Base-by-base conservation (phyloP, 78 protist species). In the Dictyostelium purpureum region DNA sequence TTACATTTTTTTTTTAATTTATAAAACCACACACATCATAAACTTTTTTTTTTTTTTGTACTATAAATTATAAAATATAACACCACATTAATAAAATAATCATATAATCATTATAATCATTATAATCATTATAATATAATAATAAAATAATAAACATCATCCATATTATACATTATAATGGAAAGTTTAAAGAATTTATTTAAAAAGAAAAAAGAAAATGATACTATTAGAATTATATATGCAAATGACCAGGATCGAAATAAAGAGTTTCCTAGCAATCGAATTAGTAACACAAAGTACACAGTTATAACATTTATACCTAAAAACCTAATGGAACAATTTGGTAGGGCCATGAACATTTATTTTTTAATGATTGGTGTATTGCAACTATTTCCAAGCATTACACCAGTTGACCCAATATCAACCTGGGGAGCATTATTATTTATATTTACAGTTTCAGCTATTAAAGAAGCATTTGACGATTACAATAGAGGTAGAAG, bases 401-500 rank as follows among this genome's bases (percentile, higher is more conserved):
- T 92, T 12, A 92, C 95, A 49, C 95, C 95, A 1, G 85, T 77
- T 9, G 73, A 94, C 35, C 97, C 97, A 7, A 42, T 87, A 6
- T 69, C 97, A 16, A 97, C 98, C 12, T 88, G 96, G 95, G 85
- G 89, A 28, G 97, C 97, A 56, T 77, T 97, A 18, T 10, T 79
- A 33, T 52, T 97, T 79, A 95, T 95, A 10, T 95, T 97, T 51
- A 6, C 87, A 18, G 56, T 97, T 24, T 77, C 96, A 12, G 97
- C 97, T 26, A 45, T 79, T 37, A 97, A 97, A 80, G 98, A 97
- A 45, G 98, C 87, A 7, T 87, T 63, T 38, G 98, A 97, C 42
- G 97, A 97, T 33, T 10, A 47, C 21, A 82, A 82, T 57, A 65
- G 97, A 89, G 21, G 89, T 40, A 37, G 59, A 65, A 43, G 77